These are phyloP conservation scores for Aureobasidium sp. DNA, from an alignment of 2,329 filamentous ascomycete genomes.

Conservation along the genomic window DNA sequence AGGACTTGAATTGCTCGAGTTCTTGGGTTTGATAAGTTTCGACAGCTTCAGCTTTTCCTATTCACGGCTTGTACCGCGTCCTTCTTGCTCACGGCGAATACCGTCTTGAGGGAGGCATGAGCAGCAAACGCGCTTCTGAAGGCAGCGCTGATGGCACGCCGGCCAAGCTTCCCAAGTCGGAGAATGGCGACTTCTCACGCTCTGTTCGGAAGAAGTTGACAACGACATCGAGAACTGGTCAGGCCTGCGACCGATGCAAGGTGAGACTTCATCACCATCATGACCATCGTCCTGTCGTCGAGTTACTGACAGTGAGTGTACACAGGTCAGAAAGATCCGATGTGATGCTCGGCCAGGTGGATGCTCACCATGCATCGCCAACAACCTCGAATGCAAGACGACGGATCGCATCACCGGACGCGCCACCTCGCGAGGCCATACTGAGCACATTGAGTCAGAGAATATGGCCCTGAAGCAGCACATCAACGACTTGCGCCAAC, in stretches of 20 bases:
- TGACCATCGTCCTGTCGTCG: not conserved
- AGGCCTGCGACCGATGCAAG: constrained; percentile 86
- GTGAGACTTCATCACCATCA: constrained; percentile 33
- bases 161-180: constrained; percentile 26
- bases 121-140: constrained; percentile 23
- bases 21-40: not conserved
- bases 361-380: constrained; percentile 73
- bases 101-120: constrained; percentile 19
- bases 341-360: constrained; percentile 75
- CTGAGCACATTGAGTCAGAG: constrained; percentile 68
- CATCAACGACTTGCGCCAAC: constrained; percentile 60
- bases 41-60: not conserved
- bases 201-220: constrained; percentile 45
- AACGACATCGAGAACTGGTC: constrained; percentile 59
- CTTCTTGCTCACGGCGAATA: constrained; percentile 16
- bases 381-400: constrained; percentile 70
- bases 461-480: constrained; percentile 59
- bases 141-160: constrained; percentile 16
- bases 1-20: not conserved
- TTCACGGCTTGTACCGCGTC: constrained; percentile 15
- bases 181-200: constrained; percentile 32
- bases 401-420: constrained; percentile 82
- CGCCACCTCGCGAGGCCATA: constrained; percentile 69
- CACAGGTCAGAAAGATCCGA: constrained; percentile 69
- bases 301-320: not conserved